Conservation (phyloP, 2,329 filamentous ascomycete genomes). For the Stagonosporopsis tanaceti region DNA sequence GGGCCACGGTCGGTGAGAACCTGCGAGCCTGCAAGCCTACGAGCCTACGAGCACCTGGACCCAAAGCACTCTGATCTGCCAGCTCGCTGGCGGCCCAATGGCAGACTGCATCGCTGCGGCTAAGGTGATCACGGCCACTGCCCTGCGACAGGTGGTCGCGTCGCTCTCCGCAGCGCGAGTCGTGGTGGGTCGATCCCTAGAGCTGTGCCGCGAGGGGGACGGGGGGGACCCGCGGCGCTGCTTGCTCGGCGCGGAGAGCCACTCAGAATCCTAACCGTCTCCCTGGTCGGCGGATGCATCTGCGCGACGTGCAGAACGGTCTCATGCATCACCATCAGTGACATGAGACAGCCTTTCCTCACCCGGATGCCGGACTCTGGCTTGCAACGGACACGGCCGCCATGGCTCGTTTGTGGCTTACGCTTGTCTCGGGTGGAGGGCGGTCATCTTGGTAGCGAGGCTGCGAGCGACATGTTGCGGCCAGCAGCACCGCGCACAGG, state of each 20-base stretch:
- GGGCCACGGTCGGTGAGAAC: constrained; percentile 18
- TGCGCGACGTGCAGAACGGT: constrained; percentile 34
- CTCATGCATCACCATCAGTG: constrained; percentile 35
- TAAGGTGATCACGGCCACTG: constrained; percentile 25
- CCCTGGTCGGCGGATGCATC: constrained; percentile 36
- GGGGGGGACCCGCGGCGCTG: constrained; percentile 12
- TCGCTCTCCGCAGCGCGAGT: constrained; percentile 23
- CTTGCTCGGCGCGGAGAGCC: constrained; percentile 18
- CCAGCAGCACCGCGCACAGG: constrained; percentile 13
- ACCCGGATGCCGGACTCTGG: constrained; percentile 35
- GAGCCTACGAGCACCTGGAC: constrained; percentile 6
- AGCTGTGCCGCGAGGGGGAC: constrained; percentile 16
- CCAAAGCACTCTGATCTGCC: constrained; percentile 23
- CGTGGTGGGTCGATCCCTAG: constrained; percentile 17
- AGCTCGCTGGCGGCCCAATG: constrained; percentile 20
- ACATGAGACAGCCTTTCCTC: constrained; percentile 32
- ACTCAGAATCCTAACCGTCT: constrained; percentile 32
- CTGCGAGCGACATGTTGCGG: constrained; percentile 19
- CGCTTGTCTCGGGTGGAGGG: constrained; percentile 25
- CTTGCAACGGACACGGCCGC: constrained; percentile 29
- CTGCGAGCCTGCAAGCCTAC: constrained; percentile 7
- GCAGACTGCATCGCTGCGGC: constrained; percentile 18
- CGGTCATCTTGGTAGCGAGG: constrained; percentile 21
- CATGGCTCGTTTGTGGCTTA: constrained; percentile 28
- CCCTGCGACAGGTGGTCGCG: constrained; percentile 26